phyloP scores from a whole-genome alignment of 805 yeast genomes.

The Lachancea fermentati region DNA sequence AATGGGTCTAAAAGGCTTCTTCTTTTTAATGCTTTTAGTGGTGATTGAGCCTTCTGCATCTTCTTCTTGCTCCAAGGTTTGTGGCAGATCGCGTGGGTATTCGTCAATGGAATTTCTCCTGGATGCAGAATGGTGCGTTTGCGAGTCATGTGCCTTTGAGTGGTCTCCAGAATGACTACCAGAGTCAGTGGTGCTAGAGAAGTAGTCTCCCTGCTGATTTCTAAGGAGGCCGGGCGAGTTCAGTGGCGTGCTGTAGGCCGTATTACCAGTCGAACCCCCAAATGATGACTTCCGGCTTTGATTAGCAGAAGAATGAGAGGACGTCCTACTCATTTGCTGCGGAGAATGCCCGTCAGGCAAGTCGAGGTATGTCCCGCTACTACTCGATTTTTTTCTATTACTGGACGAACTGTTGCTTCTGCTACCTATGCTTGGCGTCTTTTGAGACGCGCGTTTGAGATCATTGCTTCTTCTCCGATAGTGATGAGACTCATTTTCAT shows the following conservation, averaged over 20 bases:
- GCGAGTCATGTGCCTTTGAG: background rate
- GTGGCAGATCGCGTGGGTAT: slow-evolving; percentile 20
- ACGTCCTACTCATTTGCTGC: slow-evolving; percentile 10
- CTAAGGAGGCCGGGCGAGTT: slow-evolving; percentile 27
- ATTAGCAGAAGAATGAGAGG: slow-evolving; percentile 26
- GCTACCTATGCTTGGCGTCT: slow-evolving; percentile 21
- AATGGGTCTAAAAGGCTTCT: slow-evolving; percentile 28
- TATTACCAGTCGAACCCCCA: slow-evolving; percentile 22
- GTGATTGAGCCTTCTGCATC: slow-evolving; percentile 21
- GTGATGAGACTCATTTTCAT: slow-evolving; percentile 15
- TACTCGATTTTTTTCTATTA: slow-evolving; percentile 7
- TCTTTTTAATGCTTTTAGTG: slow-evolving; percentile 15
- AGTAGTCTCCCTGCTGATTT: slow-evolving; percentile 18
- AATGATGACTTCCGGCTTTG: slow-evolving; percentile 31
- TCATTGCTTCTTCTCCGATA: slow-evolving; percentile 8
- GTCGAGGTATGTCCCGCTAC: slow-evolving; percentile 8
- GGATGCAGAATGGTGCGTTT: background rate
- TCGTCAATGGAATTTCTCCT: slow-evolving; percentile 15
- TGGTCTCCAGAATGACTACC: slow-evolving; percentile 1
- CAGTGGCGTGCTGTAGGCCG: slow-evolving; percentile 30
- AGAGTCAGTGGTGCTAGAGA: slow-evolving; percentile 6
- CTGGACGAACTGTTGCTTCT: slow-evolving; percentile 8
- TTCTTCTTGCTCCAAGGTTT: slow-evolving; percentile 13
- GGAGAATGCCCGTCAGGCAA: slow-evolving; percentile 8
- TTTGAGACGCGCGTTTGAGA: slow-evolving; percentile 11